Evolutionary conservation across 805 yeast species (phyloP).

Genomic region (Candida ovalis): DNA sequence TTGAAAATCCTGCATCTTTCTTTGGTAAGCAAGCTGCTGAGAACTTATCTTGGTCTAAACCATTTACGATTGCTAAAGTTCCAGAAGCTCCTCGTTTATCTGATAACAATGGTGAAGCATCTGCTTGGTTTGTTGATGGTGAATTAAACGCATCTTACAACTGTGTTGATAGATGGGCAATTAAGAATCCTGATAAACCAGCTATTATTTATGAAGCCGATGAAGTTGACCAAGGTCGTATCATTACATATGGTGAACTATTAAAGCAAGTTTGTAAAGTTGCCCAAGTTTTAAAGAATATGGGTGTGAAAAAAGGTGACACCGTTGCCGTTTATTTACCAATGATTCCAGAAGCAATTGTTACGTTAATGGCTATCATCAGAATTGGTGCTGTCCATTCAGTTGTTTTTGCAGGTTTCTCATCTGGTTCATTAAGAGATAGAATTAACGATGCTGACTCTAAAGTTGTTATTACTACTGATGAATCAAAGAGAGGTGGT

Average conservation of each 20-base stretch:
- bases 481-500: conserved; percentile 95
- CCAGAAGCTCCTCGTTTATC: conserved; percentile 40
- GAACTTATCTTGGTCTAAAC: conserved; percentile 48
- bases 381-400: conserved; percentile 96
- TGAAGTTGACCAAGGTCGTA: conserved; percentile 69
- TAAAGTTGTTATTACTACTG: conserved; percentile 86
- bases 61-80: conserved; percentile 44
- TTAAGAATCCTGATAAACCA: conserved; percentile 76
- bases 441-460: conserved; percentile 86
- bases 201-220: conserved; percentile 94
- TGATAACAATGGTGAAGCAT: conserved; percentile 46
- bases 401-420: conserved; percentile 95
- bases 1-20: conserved; percentile 50
- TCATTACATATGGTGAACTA: conserved; percentile 81
- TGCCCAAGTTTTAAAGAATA: conserved; percentile 75
- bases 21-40: conserved; percentile 52
- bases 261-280: conserved; percentile 79
- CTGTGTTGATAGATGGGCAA: conserved; percentile 94
- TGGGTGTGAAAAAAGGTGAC: conserved; percentile 90
- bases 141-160: conserved; percentile 85
- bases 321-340: conserved; percentile 96
- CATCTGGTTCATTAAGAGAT: conserved; percentile 88
- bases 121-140: conserved; percentile 79
- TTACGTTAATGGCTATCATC: conserved; percentile 89
- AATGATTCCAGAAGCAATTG: conserved; percentile 95